Conservation (phyloP, 371 early-diverging fungal species). For the Thermomucor indicae-seudaticae region DNA sequence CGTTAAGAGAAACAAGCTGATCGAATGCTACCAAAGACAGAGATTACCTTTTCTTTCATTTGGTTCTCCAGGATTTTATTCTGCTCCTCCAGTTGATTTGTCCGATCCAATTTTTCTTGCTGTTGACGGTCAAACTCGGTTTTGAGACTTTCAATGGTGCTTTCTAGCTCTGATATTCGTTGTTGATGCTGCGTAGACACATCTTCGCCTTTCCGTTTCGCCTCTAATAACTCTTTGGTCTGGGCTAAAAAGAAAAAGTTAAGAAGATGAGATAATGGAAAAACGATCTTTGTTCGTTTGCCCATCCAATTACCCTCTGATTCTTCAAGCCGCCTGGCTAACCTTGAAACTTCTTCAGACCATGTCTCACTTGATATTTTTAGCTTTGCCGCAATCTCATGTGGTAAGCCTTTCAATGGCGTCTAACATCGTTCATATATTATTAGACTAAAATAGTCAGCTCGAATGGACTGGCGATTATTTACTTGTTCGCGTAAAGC, state of each 20-base stretch:
- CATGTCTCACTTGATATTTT: conserved; percentile 28
- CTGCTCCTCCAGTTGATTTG: conserved; percentile 15
- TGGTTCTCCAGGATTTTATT: conserved; percentile 9
- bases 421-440: conserved; percentile 9
- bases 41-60: conserved; percentile 6
- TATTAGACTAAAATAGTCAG: no score
- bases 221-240: conserved; percentile 10
- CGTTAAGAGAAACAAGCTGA: neutral
- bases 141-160: conserved; percentile 4
- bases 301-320: conserved; percentile 35
- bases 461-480: no score
- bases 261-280: neutral
- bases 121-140: conserved; percentile 5
- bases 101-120: conserved; percentile 9
- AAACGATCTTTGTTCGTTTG: no score
- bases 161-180: conserved; percentile 6
- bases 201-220: conserved; percentile 2
- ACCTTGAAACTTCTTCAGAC: conserved; percentile 21
- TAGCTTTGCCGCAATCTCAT: conserved; percentile 37
- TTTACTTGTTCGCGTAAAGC: conserved; percentile 26
- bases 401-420: conserved; percentile 18
- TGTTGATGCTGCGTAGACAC: neutral
- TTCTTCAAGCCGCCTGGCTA: conserved; percentile 23
- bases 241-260: conserved; percentile 3
- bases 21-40: neutral